Evolutionary conservation across 1,139 yeast species (phyloP), one percentile per base, ranked within the genome.

Genomic region (Suhomyces yuchorum): DNA sequence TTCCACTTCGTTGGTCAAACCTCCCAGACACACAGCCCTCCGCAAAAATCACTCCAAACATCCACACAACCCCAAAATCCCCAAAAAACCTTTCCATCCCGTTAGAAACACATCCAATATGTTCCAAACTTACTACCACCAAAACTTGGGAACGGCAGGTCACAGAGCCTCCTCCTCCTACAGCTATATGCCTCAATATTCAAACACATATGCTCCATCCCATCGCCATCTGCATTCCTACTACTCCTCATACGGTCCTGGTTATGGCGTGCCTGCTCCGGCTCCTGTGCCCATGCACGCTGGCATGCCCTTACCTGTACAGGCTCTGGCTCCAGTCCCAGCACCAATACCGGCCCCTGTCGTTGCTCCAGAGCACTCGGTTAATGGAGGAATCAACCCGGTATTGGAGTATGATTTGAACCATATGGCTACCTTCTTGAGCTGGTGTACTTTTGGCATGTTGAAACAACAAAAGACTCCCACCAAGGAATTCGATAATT

Each of bases 401-500:
- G 85, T 82, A 26, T 74, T 89, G 61, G 97, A 91, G 63, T 90
- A 91, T 65, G 90, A 88, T 54, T 68, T 89, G 51, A 77, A 78
- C 44, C 73, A 78, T 51, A 91, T 91, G 97, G 78, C 95, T 18
- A 81, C 84, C 49, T 92, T 88, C 60, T 73, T 87, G 47, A 72
- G 87, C 41, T 78, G 85, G 70, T 79, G 87, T 67, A 77, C 87
- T 9, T 83, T 80, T 57, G 85, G 85, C 11, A 75, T 83, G 67
- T 73, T 83, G 64, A 72, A 75, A 51, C 80, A 74, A 50, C 70
- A 66, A 49, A 62, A 80, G 57, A 68, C 65, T 51, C 85, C 87
- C 19, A 63, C 82, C 40, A 70, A 71, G 32, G 77, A 80, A 38
- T 86, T 87, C 63, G 81, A 78, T 60, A 74, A 75, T 54, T 81